Evolutionary conservation across 305 asterid species (phyloP).

Genomic region (Ilex paraguariensis): DNA sequence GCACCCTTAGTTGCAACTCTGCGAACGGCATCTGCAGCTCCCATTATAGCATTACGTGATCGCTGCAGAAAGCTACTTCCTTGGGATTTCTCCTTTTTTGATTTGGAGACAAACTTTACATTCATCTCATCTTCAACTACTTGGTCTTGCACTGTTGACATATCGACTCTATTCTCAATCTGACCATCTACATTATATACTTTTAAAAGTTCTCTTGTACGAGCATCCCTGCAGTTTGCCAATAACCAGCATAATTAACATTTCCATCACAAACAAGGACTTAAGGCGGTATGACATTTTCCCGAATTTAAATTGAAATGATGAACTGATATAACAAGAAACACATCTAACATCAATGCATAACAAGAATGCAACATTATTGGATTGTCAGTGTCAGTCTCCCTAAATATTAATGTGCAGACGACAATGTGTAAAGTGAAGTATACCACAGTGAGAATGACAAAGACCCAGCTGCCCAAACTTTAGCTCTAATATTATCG

Average conservation of each 20-base stretch:
- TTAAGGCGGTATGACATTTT: no score
- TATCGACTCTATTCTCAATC: slow-evolving; percentile 64
- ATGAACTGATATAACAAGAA: no score
- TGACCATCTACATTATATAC: slow-evolving; percentile 87
- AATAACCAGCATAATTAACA: slow-evolving; percentile 18
- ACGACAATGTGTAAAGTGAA: slow-evolving; percentile 7
- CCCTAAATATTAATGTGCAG: not conserved
- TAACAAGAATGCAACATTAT: not conserved
- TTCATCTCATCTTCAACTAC: slow-evolving; percentile 66
- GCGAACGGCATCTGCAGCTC: slow-evolving; percentile 95
- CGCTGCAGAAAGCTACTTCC: slow-evolving; percentile 65
- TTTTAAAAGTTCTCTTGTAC: slow-evolving; percentile 80
- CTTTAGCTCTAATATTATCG: slow-evolving; percentile 59
- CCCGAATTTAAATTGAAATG: no score
- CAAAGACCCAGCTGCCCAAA: slow-evolving; percentile 77
- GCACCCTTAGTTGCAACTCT: slow-evolving; percentile 85
- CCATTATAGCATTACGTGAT: slow-evolving; percentile 86
- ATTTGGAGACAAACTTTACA: slow-evolving; percentile 58
- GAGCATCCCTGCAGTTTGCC: slow-evolving; percentile 74
- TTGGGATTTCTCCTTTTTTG: slow-evolving; percentile 86
- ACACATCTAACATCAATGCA: no score
- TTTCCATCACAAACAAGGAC: no score
- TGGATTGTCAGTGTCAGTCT: not conserved
- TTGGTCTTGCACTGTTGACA: slow-evolving; percentile 59
- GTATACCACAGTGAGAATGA: slow-evolving; percentile 78